phyloP scores from a whole-genome alignment of 2,329 filamentous ascomycete genomes.

The Epichloe sibirici region DNA sequence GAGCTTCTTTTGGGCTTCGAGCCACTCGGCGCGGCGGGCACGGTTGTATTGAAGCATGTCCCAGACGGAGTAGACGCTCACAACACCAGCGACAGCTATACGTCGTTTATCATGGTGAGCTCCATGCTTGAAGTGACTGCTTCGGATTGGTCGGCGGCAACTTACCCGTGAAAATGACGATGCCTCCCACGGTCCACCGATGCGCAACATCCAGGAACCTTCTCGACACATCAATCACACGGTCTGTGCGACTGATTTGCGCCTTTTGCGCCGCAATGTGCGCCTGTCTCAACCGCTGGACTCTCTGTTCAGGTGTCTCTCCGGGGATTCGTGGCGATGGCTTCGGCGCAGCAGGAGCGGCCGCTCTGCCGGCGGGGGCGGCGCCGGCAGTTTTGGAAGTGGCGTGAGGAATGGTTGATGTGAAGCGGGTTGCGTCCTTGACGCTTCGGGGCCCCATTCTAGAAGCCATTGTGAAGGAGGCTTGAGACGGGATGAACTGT shows the following conservation, averaged over 20 bases:
- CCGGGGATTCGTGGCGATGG: constrained; percentile 22
- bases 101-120: too few relatives aligned
- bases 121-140: too few relatives aligned
- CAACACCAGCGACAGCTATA: constrained; percentile 37
- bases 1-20: constrained; percentile 41
- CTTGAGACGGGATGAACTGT: neutral
- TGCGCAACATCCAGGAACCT: constrained; percentile 44
- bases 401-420: constrained; percentile 46
- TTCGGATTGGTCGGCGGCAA: neutral
- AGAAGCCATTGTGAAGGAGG: constrained; percentile 23
- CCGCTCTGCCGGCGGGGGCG: constrained; percentile 19
- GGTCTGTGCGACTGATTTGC: constrained; percentile 40
- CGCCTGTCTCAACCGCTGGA: constrained; percentile 54
- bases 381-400: constrained; percentile 43
- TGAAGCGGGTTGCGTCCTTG: constrained; percentile 66
- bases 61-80: constrained; percentile 46
- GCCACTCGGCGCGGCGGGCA: constrained; percentile 46
- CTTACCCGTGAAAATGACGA: constrained; percentile 46
- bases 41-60: constrained; percentile 52
- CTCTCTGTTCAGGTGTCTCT: constrained; percentile 59
- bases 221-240: constrained; percentile 34
- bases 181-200: constrained; percentile 38
- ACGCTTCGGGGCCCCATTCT: constrained; percentile 51
- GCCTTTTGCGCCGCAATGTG: constrained; percentile 54
- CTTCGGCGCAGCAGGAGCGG: constrained; percentile 12